phyloP scores from a whole-genome alignment of 2,329 filamentous ascomycete genomes.

The Neopestalotiopsis rosae region DNA sequence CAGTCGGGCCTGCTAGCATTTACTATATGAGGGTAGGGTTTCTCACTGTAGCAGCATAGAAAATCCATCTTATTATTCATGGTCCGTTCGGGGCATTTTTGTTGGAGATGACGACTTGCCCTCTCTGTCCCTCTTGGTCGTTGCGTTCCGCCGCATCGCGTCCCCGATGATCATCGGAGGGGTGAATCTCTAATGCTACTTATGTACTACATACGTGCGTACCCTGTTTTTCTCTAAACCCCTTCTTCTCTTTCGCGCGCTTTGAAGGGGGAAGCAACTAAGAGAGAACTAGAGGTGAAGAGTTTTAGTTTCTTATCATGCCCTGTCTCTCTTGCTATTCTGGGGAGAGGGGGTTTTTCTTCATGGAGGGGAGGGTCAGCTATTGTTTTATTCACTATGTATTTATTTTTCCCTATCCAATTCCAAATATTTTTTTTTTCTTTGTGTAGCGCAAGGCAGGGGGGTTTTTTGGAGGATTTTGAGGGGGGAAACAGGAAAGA shows the following conservation, averaged over 20 bases:
- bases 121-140: neutral
- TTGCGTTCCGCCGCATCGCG: neutral
- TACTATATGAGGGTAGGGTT: slow-evolving; percentile 6
- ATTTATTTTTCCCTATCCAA: neutral
- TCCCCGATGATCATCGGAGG: slow-evolving; percentile 1
- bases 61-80: neutral
- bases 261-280: too few species aligned
- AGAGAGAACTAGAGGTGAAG: neutral
- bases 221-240: too few species aligned
- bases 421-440: neutral
- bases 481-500: neutral
- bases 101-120: neutral
- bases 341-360: neutral
- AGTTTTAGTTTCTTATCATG: neutral
- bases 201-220: neutral
- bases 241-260: too few species aligned
- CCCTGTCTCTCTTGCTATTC: neutral
- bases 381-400: neutral
- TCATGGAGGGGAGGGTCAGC: neutral
- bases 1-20: slow-evolving; percentile 10
- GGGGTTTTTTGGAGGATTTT: neutral
- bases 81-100: neutral
- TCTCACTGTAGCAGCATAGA: neutral
- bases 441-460: slow-evolving; percentile 5
- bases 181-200: neutral